Evolutionary conservation across 805 yeast species (phyloP), one percentile per base, ranked within the genome.

Genomic region (Jamesozyma lodderae): DNA sequence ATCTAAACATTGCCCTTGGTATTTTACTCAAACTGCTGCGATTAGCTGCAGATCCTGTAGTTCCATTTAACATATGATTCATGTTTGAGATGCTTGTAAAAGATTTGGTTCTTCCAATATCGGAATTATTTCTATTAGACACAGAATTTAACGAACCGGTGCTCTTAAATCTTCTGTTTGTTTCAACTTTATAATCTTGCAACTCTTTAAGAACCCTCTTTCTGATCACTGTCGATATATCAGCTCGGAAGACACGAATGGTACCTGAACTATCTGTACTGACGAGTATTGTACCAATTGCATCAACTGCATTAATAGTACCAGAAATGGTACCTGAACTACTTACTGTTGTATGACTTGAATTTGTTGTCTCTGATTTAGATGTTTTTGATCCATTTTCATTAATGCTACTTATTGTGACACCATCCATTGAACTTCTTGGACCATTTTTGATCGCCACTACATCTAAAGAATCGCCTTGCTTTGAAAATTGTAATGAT

Each of bases 181-280:
- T 28, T 18, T 40, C 46, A 3, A 17, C 14, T 7, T 36, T 42
- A 20, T 33, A 31, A 11, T 42, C 45, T 22, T 47, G 44, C 25
- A 57, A 36, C 35, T 43, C 48, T 14, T 40, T 26, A 9, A 64
- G 44, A 1, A 68, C 48, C 3, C 49, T 42, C 36, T 66, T 66
- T 40, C 79, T 51, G 11, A 66, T 59, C 9, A 52, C 49, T 36
- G 73, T 66, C 0, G 92, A 81, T 38, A 80, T 68, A 56, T 87
- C 96, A 41, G 84, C 80, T 52, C 96, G 68, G 55, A 82, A 83
- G 0, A 87, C 81, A 32, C 92, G 61, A 22, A 87, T 81, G 2
- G 69, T 47, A 0, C 96, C 96, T 17, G 66, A 60, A 40, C 73
- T 73, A 58, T 87, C 96, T 0, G 90, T 76, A 1, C 92, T 79